Percentiles rank a stretch among this genome's conserved stretches.
Conservation (phyloP, 2,329 filamentous ascomycete species). For the Sporothrix variecibatus region DNA sequence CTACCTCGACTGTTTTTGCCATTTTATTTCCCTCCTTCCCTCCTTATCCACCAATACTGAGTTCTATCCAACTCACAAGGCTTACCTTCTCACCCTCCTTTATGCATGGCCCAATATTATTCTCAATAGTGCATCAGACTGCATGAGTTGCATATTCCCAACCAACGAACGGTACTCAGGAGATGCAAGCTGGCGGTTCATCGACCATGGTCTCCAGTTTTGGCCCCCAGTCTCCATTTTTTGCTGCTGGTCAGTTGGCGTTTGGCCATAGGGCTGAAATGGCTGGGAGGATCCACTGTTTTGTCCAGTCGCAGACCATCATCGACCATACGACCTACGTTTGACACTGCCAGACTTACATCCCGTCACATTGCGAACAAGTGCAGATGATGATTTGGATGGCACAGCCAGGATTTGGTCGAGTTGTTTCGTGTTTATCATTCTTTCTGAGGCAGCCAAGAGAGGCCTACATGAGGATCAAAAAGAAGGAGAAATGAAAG, state of each 20-base stretch:
- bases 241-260: neutral
- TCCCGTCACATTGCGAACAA: neutral
- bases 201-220: neutral
- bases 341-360: neutral
- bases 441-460: neutral
- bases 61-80: neutral
- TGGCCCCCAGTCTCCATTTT: neutral
- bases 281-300: constrained; percentile 5
- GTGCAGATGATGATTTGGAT: neutral
- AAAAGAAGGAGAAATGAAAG: neutral
- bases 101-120: neutral
- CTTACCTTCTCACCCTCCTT: neutral
- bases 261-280: constrained; percentile 9
- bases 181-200: neutral
- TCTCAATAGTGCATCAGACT: neutral
- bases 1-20: neutral
- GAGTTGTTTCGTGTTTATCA: neutral
- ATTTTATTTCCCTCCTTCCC: neutral
- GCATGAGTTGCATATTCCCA: neutral
- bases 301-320: neutral
- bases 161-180: neutral
- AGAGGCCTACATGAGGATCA: neutral
- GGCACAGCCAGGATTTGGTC: neutral
- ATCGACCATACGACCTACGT: neutral
- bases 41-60: neutral